A percentile compares a stretch with the other conserved stretches of the same genome.
These are phyloP conservation scores for Fragaria vesca DNA, from an alignment of 306 rosid genomes.

Conservation along the genomic window DNA sequence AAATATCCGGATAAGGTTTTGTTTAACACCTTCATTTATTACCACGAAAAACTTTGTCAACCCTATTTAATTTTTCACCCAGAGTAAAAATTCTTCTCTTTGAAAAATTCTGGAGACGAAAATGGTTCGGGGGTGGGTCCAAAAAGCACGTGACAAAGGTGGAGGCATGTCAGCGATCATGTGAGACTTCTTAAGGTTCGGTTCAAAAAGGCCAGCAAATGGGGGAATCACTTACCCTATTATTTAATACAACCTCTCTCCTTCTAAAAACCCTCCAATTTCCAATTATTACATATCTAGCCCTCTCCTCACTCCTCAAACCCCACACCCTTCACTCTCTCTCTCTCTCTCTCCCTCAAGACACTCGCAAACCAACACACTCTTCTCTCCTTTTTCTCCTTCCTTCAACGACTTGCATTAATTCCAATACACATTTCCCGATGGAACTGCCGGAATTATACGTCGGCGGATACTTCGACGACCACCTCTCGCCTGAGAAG, in stretches of 20 bases:
- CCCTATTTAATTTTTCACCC: conserved; percentile 16
- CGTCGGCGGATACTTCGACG: conserved; percentile 55
- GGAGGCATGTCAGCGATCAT: conserved; percentile 78
- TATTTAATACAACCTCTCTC: conserved; percentile 43
- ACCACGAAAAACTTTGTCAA: conserved; percentile 16
- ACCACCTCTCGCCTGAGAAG: conserved; percentile 48
- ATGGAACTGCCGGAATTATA: conserved; percentile 67
- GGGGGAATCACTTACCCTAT: conserved; percentile 23
- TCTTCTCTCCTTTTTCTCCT: conserved; percentile 13
- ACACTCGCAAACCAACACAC: conserved; percentile 25
- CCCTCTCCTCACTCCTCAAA: conserved; percentile 72
- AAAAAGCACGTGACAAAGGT: conserved; percentile 70
- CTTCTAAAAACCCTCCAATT: conserved; percentile 48
- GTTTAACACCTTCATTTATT: conserved; percentile 32
- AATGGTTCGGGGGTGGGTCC: conserved; percentile 37
- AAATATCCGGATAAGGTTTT: conserved; percentile 40
- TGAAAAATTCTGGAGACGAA: background rate
- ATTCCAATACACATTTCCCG: background rate
- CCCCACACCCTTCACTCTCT: conserved; percentile 51
- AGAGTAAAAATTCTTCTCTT: background rate
- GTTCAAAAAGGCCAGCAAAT: conserved; percentile 33
- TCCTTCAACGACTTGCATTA: no score
- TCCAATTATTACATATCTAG: conserved; percentile 34
- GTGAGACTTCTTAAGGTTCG: conserved; percentile 56
- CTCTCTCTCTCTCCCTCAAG: conserved; percentile 29